Evolutionary conservation across 2,329 filamentous ascomycete species (phyloP).

Genomic region (Epichloe sp.): DNA sequence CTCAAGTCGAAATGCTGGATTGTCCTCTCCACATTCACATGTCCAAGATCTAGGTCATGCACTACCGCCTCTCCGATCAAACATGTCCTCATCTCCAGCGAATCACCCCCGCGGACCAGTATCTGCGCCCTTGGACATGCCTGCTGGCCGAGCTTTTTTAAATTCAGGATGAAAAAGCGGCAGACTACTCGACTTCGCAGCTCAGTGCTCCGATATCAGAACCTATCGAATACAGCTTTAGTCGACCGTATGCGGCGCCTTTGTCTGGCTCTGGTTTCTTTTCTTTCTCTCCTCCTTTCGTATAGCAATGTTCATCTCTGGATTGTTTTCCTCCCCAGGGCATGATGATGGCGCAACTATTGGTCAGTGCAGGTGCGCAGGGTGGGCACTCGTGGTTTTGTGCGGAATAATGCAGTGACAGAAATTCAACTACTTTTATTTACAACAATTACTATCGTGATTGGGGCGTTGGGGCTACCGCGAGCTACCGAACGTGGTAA

Average conservation of each 20-base stretch:
- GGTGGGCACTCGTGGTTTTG: too few relatives aligned
- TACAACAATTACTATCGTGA: too few relatives aligned
- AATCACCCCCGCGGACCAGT: slow-evolving; percentile 42
- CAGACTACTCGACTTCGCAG: slow-evolving; percentile 40
- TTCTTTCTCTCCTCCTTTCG: too few relatives aligned
- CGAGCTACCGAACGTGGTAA: slow-evolving; percentile 10
- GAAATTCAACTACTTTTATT: too few relatives aligned
- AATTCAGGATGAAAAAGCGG: slow-evolving; percentile 19
- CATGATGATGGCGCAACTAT: too few relatives aligned
- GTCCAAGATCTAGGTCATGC: slow-evolving; percentile 28
- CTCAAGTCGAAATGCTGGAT: slow-evolving; percentile 23
- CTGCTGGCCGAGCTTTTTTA: slow-evolving; percentile 12
- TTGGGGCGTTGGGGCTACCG: too few relatives aligned
- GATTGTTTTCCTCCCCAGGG: too few relatives aligned
- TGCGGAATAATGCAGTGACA: too few relatives aligned
- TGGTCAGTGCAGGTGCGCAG: too few relatives aligned
- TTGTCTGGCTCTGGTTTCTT: too few relatives aligned
- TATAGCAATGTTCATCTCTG: too few relatives aligned
- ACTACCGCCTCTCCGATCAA: slow-evolving; percentile 22
- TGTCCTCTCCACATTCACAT: slow-evolving; percentile 19
- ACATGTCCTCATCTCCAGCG: slow-evolving; percentile 10
- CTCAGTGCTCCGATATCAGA: slow-evolving; percentile 41
- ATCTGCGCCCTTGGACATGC: slow-evolving; percentile 39
- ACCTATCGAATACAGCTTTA: slow-evolving; percentile 41
- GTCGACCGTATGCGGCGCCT: slow-evolving; percentile 26